Percentiles rank a stretch among this genome's conserved stretches.
These are phyloP conservation scores for Chenopodium berlandieri DNA, from an alignment of 148 eudicot genomes.

Conservation along the genomic window DNA sequence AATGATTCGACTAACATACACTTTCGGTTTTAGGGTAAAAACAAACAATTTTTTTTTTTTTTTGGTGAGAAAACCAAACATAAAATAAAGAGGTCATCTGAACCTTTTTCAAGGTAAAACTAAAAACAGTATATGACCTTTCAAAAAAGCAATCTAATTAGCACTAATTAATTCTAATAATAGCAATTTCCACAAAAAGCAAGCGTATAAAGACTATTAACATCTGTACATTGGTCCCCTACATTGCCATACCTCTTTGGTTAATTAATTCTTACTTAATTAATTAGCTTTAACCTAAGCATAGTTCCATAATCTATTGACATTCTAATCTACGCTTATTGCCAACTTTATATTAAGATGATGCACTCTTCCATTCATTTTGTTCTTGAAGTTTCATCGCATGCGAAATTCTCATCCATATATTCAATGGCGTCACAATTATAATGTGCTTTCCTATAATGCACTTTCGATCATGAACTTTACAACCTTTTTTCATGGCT, in stretches of 20 bases:
- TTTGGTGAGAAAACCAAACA: not conserved
- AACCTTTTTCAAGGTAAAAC: not conserved
- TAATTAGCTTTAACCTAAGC: not conserved
- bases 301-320: not conserved
- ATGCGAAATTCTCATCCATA: not conserved
- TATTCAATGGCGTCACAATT: not conserved
- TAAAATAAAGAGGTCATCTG: not conserved
- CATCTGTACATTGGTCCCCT: conserved; percentile 13
- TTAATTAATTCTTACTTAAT: not conserved
- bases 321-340: not conserved
- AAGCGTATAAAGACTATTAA: not conserved
- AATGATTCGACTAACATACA: conserved; percentile 7
- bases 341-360: not conserved
- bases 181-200: not conserved
- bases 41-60: no score
- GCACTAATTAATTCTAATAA: not conserved
- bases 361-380: conserved; percentile 4
- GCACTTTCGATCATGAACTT: not conserved
- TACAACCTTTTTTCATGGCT: not conserved
- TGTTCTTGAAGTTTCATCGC: conserved; percentile 8
- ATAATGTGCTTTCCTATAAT: not conserved
- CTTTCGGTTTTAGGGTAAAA: conserved; percentile 1
- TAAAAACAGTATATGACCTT: not conserved
- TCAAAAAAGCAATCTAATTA: conserved; percentile 3
- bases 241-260: conserved; percentile 1